Conservation (phyloP, 345 rosid species). For the Citrus sp. region DNA sequence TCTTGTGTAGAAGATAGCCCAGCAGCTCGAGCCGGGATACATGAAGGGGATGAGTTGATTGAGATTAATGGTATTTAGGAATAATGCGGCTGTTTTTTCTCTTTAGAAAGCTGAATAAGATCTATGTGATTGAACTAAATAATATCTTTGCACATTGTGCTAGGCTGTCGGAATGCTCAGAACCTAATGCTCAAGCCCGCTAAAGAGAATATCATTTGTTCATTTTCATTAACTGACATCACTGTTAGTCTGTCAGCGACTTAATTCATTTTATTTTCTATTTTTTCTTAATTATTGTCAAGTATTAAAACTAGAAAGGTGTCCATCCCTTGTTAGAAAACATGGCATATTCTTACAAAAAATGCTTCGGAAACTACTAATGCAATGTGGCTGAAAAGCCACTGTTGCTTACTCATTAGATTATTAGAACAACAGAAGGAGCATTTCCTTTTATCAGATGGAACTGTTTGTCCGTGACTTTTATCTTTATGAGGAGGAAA, state of each 20-base stretch:
- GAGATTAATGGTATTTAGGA: constrained; percentile 75
- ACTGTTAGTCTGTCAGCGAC: background rate
- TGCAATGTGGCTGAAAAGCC: background rate
- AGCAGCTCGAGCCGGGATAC: constrained; percentile 87
- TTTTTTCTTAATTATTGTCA: background rate
- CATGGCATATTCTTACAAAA: background rate
- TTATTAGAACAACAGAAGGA: background rate
- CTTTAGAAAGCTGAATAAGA: background rate
- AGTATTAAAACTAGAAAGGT: background rate
- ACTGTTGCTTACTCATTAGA: background rate
- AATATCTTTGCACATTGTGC: background rate
- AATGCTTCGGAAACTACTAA: background rate
- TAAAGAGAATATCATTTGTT: background rate
- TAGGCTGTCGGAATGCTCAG: background rate
- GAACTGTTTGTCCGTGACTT: background rate
- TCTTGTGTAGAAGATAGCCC: constrained; percentile 82
- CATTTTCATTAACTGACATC: background rate
- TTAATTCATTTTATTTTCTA: background rate
- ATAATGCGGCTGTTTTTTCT: background rate
- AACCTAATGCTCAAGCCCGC: background rate
- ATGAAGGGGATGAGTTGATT: constrained; percentile 75
- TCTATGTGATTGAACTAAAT: background rate
- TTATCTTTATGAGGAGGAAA: background rate
- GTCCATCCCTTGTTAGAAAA: background rate
- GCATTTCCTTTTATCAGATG: background rate